A percentile compares a stretch with the other conserved stretches of the same genome.
These are phyloP conservation scores for Chaetothyriales sp. DNA, from an alignment of 2,329 filamentous ascomycete species.

Conservation along the genomic window DNA sequence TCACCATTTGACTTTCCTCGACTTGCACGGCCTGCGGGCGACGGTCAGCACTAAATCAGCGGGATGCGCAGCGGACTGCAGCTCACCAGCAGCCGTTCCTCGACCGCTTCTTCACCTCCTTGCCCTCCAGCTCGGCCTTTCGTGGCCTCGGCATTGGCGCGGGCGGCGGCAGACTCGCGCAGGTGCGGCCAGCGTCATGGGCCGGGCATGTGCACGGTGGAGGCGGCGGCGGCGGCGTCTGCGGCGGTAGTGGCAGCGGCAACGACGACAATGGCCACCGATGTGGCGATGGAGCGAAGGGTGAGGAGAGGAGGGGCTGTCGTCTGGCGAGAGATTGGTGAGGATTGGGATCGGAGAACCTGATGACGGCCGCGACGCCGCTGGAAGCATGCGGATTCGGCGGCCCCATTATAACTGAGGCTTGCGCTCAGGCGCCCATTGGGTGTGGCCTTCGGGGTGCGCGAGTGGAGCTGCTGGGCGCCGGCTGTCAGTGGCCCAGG, in stretches of 20 bases:
- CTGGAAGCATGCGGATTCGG: too few species aligned
- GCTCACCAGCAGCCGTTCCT: conserved; percentile 54
- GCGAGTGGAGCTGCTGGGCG: too few species aligned
- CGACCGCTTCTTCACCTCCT: conserved; percentile 51
- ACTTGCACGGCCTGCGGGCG: conserved; percentile 57
- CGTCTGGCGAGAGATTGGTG: too few species aligned
- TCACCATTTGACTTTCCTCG: conserved; percentile 63
- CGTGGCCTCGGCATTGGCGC: conserved; percentile 50
- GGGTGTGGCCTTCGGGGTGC: too few species aligned
- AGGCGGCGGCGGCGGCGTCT: too few species aligned
- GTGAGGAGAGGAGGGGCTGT: too few species aligned
- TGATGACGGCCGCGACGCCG: too few species aligned
- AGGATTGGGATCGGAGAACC: too few species aligned
- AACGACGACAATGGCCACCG: not conserved
- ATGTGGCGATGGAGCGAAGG: not conserved
- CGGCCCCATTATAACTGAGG: too few species aligned
- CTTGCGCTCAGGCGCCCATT: too few species aligned
- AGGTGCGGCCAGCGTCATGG: not conserved
- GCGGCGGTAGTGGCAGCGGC: too few species aligned
- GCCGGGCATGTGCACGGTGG: not conserved
- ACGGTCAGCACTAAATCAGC: conserved; percentile 6
- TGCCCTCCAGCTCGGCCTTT: conserved; percentile 38
- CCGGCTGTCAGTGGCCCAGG: too few species aligned
- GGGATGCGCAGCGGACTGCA: not conserved
- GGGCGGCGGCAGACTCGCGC: not conserved